Base-by-base conservation (phyloP, 2,329 filamentous ascomycete genomes). In the Huntiella abstrusa region DNA sequence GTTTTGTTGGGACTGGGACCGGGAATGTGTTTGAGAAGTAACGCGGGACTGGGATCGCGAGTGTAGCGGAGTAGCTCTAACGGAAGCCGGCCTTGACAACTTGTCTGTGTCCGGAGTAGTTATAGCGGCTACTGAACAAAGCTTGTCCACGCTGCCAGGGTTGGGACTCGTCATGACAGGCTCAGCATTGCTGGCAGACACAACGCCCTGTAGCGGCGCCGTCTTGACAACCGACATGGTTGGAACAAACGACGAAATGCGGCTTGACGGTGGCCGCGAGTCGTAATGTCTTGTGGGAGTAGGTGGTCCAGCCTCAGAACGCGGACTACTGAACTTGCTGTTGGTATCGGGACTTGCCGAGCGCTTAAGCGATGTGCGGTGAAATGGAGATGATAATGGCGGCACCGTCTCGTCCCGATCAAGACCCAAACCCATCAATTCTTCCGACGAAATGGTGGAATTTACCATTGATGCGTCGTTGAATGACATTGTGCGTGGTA, bases 291-390 rank as follows among this genome's bases (percentile, higher is more conserved):
- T 41, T 5, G 19, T 41, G 11, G 40, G 40, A n/a, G 40, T 41
- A 32, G 22, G 32, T 3, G 19, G 34, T 5, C 33, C 32, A 7
- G 47, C 38, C 16, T 41, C 33, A 13, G 33, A 41, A 17, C 43
- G 34, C 17, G 17, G 43, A 10, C 37, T 22, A 32, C 43, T 49
- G 17, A 34, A 45, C 28, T 32, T 39, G n/a, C 43, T 33, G 22
- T 49, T 49, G 38, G 37, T 45, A 39, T 35, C 19, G 8, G 47
- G 47, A 17, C 47, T 49, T 11, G 39, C 33, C 11, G 43, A 43
- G 15, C 47, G 43, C 34, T 49, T 49, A 12, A 46, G 39, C n/a
- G 35, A 38, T 4, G 43, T 33, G 16, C 39, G 38, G 32, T 45
- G 43, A 36, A 34, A 42, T 15, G 22, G 42, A 12, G 43, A 37